Conservation (phyloP, 257 asterid species). For the Solanum bukasovii region DNA sequence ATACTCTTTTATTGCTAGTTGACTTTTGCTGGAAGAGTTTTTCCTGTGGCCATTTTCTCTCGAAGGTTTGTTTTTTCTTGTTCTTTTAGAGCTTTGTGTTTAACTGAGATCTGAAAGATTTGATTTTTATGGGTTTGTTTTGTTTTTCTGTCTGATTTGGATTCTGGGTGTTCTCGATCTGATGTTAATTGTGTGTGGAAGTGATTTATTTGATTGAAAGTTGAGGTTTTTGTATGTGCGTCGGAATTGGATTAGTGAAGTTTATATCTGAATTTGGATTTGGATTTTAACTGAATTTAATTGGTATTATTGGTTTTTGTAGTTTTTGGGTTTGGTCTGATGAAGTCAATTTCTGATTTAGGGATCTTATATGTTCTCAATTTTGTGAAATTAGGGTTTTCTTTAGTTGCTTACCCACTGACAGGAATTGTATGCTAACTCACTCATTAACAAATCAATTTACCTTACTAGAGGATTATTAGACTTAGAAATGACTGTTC, state of each 20-base stretch:
- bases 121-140: background rate
- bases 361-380: background rate
- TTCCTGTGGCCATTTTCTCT: background rate
- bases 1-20: background rate
- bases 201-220: background rate
- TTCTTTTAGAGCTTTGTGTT: background rate
- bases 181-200: background rate
- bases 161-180: slow-evolving; percentile 10
- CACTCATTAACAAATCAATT: background rate
- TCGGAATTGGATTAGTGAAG: background rate
- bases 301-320: background rate
- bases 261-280: background rate
- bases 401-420: background rate
- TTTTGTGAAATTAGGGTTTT: background rate
- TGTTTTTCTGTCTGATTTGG: background rate
- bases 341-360: background rate
- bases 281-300: background rate
- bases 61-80: background rate
- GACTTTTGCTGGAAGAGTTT: background rate
- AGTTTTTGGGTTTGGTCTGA: background rate
- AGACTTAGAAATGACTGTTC: background rate
- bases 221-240: background rate
- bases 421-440: background rate
- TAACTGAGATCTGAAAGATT: background rate
- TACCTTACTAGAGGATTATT: background rate